Evolutionary conservation across 768 basidiomycete species (phyloP).

Genomic region (Tubosaeta sp.): DNA sequence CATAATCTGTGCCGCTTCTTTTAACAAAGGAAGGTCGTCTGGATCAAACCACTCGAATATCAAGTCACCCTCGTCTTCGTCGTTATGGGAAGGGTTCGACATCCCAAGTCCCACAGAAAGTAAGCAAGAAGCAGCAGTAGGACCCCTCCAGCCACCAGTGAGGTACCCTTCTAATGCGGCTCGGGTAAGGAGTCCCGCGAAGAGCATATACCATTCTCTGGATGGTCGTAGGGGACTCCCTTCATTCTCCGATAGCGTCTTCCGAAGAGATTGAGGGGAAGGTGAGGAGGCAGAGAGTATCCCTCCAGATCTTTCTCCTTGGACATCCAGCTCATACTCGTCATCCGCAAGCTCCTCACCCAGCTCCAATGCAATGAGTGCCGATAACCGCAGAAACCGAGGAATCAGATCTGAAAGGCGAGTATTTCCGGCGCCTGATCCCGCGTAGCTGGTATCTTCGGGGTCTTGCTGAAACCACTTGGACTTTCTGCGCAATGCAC

Average conservation of each 20-base stretch:
- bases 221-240: constrained; percentile 62
- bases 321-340: constrained; percentile 36
- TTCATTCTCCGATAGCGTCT: constrained; percentile 35
- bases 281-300: constrained; percentile 7
- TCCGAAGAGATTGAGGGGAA: constrained; percentile 16
- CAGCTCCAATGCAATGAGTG: constrained; percentile 73
- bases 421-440: constrained; percentile 52
- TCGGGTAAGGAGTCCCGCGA: constrained; percentile 74
- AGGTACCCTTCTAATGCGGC: constrained; percentile 84
- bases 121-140: constrained; percentile 64
- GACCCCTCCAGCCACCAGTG: constrained; percentile 74
- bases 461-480: constrained; percentile 22
- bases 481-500: constrained; percentile 50
- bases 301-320: constrained; percentile 22
- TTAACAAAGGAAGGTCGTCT: constrained; percentile 67
- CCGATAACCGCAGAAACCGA: constrained; percentile 72
- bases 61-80: constrained; percentile 31
- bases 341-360: constrained; percentile 65
- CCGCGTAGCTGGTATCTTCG: constrained; percentile 22
- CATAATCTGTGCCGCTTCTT: constrained; percentile 62
- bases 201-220: constrained; percentile 76
- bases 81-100: constrained; percentile 23
- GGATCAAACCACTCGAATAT: constrained; percentile 64
- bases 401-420: constrained; percentile 63
- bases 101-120: constrained; percentile 67